Evolutionary conservation across 208 protist genomes (phyloP), one percentile per base, ranked within the genome.

Genomic region (Trypanosomatidae sp.): DNA sequence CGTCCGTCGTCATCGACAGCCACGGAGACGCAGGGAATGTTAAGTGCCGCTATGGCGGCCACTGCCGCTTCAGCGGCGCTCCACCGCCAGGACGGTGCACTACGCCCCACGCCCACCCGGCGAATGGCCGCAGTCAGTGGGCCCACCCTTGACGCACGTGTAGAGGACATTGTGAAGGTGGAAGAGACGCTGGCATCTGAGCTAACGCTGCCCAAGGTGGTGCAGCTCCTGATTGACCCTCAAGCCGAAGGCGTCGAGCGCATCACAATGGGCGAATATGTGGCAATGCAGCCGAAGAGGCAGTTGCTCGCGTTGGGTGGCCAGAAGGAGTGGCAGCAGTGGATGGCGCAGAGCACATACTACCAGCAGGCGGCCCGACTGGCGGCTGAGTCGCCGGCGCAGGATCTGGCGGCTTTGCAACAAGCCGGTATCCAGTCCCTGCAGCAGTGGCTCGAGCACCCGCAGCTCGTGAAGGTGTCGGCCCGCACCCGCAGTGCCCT

Each of bases 401-500:
- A 90, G 58, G 91, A 95, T 72, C 55, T 92, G 47, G 66, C 66
- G 17, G 88, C 88, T 28, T 66, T 95, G 77, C 84, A 86, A 58
- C 79, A 90, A 62, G 91, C 89, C 28, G 91, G 91, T 36, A 85
- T 95, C n/a, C 69, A 79, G 41, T 90, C 85, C 6, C 80, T 95
- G 12, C 83, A 93, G 71, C 91, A 95, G 77, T 95, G 91, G 89
- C 74, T 87, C 2, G 91, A 93, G 74, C 88, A 90, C 59, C 87
- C 86, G 33, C 74, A 91, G 75, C 73, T 92, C 19, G 89, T 95
- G 62, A 79, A 81, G 65, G 89, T 95, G n/a, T 91, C 87, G 15
- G 81, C 85, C 3, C 84, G 71, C 62, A 95, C 89, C 67, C 82
- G 87, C 49, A 88, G 87, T 72, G 80, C 89, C 13, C 79, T 95